Evolutionary conservation across 768 basidiomycete species (phyloP), one percentile per base, ranked within the genome.

Genomic region (Aureoboletus auriporus): DNA sequence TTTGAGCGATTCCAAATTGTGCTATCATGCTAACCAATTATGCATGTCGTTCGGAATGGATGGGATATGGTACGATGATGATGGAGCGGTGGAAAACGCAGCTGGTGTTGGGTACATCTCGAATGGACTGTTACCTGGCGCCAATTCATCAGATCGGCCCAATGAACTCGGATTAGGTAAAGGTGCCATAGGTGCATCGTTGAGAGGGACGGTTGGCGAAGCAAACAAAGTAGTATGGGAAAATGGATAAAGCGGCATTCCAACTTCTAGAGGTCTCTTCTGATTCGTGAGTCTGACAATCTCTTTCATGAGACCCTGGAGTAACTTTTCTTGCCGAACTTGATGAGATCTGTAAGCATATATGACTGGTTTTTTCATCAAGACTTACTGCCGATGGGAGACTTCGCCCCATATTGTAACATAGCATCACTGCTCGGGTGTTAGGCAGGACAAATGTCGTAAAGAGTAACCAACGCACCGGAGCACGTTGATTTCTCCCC

Each of bases 401-500:
- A 93, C 39, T 82, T 79, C 44, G 76, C 69, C 8, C 89, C 89
- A 58, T 89, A 93, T 52, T 78, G 82, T 62, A 89, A 71, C 88
- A 93, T 89, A 1, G 90, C 90, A 58, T 83, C 84, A 51, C 89
- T 90, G 58, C 30, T 54, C 27, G 8, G 27, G 23, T 31, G 41
- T 56, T 39, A 60, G 47, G 33, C 28, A 42, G 39, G 8, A 47
- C 39, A 31, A 28, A 38, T 50, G 12, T 34, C 37, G 36, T 35
- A 35, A 33, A 34, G 27, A 30, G 31, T 34, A n/a, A 30, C 20
- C 9, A 41, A 51, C 76, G 31, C 57, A 86, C 89, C 89, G 76
- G 41, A 92, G 69, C 2, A 87, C 77, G 53, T 93, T 92, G 62
- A 93, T 91, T 66, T 92, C 89, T 1, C 86, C 86, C 89, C 90